phyloP scores from a whole-genome alignment of 305 asterid species.

The Solanum hybrid region DNA sequence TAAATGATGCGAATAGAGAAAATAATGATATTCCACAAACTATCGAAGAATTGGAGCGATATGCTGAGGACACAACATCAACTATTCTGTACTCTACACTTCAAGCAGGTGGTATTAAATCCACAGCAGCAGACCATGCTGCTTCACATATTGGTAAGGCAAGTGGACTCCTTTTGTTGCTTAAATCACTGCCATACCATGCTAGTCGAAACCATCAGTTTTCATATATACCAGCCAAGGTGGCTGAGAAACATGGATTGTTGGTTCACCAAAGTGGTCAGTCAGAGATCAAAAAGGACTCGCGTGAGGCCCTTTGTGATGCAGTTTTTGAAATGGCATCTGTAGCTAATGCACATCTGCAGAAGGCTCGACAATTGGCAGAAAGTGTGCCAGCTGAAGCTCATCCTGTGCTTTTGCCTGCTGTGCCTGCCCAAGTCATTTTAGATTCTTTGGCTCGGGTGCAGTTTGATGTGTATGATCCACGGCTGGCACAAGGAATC shows the following conservation, averaged over 20 bases:
- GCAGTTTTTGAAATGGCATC: constrained; percentile 91
- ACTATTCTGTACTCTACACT: constrained; percentile 84
- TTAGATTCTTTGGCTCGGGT: constrained; percentile 57
- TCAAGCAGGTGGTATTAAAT: constrained; percentile 64
- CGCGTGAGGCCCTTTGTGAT: constrained; percentile 50
- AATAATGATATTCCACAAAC: constrained; percentile 41
- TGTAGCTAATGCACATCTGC: constrained; percentile 68
- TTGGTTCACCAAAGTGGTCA: constrained; percentile 41
- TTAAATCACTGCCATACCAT: constrained; percentile 76
- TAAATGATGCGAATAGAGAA: constrained; percentile 67
- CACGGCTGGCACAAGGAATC: constrained; percentile 51
- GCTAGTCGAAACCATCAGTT: constrained; percentile 48
- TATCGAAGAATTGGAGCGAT: constrained; percentile 60
- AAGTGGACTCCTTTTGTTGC: constrained; percentile 76
- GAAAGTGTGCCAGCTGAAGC: constrained; percentile 72
- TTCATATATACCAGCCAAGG: constrained; percentile 51
- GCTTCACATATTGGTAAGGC: constrained; percentile 97
- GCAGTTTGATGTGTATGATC: constrained; percentile 79
- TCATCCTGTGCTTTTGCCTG: constrained; percentile 58
- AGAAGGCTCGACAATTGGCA: constrained; percentile 64
- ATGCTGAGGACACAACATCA: constrained; percentile 80
- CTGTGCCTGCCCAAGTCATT: constrained; percentile 65
- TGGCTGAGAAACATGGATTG: constrained; percentile 74
- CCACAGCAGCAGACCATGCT: constrained; percentile 82
- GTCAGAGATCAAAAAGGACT: constrained; percentile 41